A percentile compares a stretch with the other conserved stretches of the same genome.
phyloP scores from a whole-genome alignment of 2,329 filamentous ascomycete species.

The Davidsoniella neocaledoniae region DNA sequence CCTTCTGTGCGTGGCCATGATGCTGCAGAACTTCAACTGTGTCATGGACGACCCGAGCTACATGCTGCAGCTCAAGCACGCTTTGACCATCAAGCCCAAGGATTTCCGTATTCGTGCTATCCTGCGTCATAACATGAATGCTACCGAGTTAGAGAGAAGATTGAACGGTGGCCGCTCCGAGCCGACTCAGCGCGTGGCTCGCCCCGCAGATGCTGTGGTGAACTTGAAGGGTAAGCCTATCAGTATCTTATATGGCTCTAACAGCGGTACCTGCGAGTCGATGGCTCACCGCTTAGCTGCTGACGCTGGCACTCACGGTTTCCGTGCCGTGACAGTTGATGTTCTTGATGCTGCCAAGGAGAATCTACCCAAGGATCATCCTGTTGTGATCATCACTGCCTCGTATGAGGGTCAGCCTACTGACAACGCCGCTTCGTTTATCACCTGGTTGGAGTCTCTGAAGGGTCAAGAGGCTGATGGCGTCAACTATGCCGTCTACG shows the following conservation, averaged over 20 bases:
- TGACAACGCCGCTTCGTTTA: slow-evolving; percentile 54
- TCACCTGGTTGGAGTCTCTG: slow-evolving; percentile 44
- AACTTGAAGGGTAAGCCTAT: slow-evolving; percentile 26
- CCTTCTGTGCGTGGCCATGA: slow-evolving; percentile 40
- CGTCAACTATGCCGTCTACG: slow-evolving; percentile 52
- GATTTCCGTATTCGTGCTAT: slow-evolving; percentile 44
- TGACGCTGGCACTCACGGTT: slow-evolving; percentile 43
- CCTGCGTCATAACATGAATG: slow-evolving; percentile 31
- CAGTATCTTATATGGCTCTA: slow-evolving; percentile 56
- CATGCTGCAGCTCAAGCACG: slow-evolving; percentile 35
- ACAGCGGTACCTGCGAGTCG: slow-evolving; percentile 58
- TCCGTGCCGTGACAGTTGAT: slow-evolving; percentile 33
- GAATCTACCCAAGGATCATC: slow-evolving; percentile 40
- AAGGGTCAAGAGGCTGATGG: slow-evolving; percentile 34
- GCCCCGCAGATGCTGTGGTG: neutral
- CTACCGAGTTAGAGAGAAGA: slow-evolving; percentile 29
- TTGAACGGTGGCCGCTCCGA: slow-evolving; percentile 21
- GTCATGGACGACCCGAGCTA: slow-evolving; percentile 44
- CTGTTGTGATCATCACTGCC: slow-evolving; percentile 50
- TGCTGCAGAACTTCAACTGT: slow-evolving; percentile 59
- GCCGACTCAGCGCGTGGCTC: slow-evolving; percentile 4
- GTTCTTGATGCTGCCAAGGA: slow-evolving; percentile 45
- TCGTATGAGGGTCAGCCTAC: slow-evolving; percentile 61
- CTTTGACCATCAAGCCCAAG: slow-evolving; percentile 46
- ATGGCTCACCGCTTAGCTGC: slow-evolving; percentile 46